Evolutionary conservation across 352 stramenopile species (phyloP).

Genomic region (Globisporangium irregulare): DNA sequence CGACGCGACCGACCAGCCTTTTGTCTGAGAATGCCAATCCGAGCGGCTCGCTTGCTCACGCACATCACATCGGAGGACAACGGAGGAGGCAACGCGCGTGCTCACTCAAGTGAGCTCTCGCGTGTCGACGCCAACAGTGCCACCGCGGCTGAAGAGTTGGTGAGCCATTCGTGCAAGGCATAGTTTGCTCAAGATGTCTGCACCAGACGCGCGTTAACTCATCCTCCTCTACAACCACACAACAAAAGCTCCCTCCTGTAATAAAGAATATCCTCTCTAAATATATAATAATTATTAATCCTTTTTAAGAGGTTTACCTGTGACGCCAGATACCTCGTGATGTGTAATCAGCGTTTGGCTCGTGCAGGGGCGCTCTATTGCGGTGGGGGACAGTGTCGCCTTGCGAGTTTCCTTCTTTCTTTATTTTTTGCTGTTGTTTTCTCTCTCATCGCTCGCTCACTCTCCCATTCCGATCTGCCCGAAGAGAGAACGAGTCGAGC

Average conservation of each 20-base stretch:
- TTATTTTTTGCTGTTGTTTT: constrained; percentile 11
- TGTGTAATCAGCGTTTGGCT: neutral
- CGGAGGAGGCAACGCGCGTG: neutral
- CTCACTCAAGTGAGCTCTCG: neutral
- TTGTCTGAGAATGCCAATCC: constrained; percentile 1
- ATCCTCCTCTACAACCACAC: constrained; percentile 8
- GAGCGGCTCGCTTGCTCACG: neutral
- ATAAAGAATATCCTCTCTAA: neutral
- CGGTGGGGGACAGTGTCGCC: neutral
- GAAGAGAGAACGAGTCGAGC: neutral
- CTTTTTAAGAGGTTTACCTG: neutral
- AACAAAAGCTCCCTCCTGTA: neutral
- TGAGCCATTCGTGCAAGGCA: neutral
- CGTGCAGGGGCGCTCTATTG: neutral
- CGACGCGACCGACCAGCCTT: constrained; percentile 1
- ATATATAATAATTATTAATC: no score
- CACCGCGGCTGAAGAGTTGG: no score
- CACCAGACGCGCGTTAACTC: constrained; percentile 13
- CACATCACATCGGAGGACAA: no score
- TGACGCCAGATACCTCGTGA: neutral
- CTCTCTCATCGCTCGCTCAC: constrained; percentile 6
- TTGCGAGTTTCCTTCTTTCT: neutral
- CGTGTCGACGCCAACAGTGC: neutral
- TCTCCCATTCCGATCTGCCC: constrained; percentile 3
- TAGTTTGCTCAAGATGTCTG: neutral